These are phyloP conservation scores for Saccharomycopsis guyanensis DNA, from an alignment of 805 yeast species.

Conservation along the genomic window DNA sequence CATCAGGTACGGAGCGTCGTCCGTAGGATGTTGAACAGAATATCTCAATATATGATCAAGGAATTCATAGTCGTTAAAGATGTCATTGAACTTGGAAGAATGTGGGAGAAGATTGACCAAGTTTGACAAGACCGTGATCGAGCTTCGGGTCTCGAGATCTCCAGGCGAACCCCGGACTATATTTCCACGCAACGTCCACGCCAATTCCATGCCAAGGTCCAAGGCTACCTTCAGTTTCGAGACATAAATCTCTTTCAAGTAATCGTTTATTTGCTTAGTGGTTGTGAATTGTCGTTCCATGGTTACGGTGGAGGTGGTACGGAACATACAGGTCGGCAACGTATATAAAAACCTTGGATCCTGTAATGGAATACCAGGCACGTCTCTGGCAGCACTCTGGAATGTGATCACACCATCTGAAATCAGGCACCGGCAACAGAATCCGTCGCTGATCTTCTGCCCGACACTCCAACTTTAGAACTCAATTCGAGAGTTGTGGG, in stretches of 20 bases:
- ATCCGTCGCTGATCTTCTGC: too few species aligned
- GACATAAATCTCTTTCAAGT: too few species aligned
- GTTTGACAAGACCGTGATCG: slow-evolving; percentile 2
- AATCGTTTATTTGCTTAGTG: neutral
- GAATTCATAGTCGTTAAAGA: slow-evolving; percentile 1
- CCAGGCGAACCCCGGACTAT: neutral
- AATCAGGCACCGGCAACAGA: too few species aligned
- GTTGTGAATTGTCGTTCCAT: too few species aligned
- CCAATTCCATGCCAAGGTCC: neutral
- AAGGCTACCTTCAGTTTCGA: neutral
- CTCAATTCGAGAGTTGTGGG: too few species aligned
- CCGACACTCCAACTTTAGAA: too few species aligned
- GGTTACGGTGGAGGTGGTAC: too few species aligned
- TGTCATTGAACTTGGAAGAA: neutral
- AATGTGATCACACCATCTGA: too few species aligned
- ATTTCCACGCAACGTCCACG: neutral
- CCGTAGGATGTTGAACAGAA: slow-evolving; percentile 1
- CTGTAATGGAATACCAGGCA: too few species aligned
- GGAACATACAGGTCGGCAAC: too few species aligned
- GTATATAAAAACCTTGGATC: too few species aligned
- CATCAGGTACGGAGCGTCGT: slow-evolving; percentile 14
- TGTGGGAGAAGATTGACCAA: neutral
- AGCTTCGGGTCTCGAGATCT: neutral
- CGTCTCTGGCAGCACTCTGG: too few species aligned
- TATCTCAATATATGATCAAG: neutral